These are phyloP conservation scores for Schwanniomyces etchellsii DNA, from an alignment of 1,139 yeast species.

Conservation along the genomic window DNA sequence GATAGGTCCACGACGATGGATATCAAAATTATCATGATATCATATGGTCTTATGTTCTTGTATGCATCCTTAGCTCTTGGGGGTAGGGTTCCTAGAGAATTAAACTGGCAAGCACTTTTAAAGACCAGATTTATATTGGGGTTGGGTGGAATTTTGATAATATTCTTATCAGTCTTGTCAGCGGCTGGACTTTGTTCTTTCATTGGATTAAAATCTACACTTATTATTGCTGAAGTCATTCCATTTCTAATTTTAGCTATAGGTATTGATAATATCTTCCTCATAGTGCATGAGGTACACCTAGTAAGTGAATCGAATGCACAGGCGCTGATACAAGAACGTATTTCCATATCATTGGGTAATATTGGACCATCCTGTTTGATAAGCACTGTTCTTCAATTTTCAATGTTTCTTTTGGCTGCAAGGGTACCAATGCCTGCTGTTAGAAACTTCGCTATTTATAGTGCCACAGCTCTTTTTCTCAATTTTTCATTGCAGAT, in stretches of 20 bases:
- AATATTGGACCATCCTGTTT: constrained; percentile 85
- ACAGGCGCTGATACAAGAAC: constrained; percentile 30
- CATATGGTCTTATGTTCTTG: constrained; percentile 83
- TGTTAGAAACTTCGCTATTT: constrained; percentile 84
- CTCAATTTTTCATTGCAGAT: constrained; percentile 74
- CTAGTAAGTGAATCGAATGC: constrained; percentile 42
- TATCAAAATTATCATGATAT: constrained; percentile 58
- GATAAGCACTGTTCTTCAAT: constrained; percentile 70
- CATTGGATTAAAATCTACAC: constrained; percentile 74
- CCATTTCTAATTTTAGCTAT: constrained; percentile 92
- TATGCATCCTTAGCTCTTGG: constrained; percentile 86
- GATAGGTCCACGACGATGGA: constrained; percentile 81
- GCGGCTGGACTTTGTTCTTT: constrained; percentile 79
- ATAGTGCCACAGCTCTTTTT: constrained; percentile 81
- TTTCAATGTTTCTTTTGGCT: constrained; percentile 73
- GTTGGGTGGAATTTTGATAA: constrained; percentile 73
- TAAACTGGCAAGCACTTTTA: constrained; percentile 30
- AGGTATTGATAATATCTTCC: constrained; percentile 90
- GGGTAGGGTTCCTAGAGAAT: constrained; percentile 36
- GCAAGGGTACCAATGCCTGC: constrained; percentile 91
- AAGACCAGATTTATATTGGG: constrained; percentile 73
- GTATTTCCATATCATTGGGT: constrained; percentile 61
- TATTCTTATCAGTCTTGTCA: constrained; percentile 69
- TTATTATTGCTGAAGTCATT: constrained; percentile 93
- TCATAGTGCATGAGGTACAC: constrained; percentile 75